These are phyloP conservation scores for Fagopyrum tataricum DNA, from an alignment of 148 eudicot species.

Conservation along the genomic window DNA sequence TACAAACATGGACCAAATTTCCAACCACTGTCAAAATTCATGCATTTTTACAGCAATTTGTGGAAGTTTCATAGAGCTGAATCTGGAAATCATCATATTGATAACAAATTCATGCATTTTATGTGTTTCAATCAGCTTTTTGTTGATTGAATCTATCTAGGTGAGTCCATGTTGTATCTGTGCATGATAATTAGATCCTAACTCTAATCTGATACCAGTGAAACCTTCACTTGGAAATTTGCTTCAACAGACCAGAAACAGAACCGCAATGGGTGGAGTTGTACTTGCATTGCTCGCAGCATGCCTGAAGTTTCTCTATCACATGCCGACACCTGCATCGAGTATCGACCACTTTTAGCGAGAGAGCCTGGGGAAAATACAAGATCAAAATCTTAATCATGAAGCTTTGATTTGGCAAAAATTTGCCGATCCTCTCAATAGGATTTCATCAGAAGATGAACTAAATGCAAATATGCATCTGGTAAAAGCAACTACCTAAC, in stretches of 20 bases:
- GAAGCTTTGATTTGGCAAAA: background rate
- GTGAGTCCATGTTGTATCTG: background rate
- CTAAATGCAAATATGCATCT: background rate
- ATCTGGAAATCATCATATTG: background rate
- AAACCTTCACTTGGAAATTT: slow-evolving; percentile 11
- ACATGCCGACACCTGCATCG: slow-evolving; percentile 30
- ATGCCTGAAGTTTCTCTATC: slow-evolving; percentile 35
- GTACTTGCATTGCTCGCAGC: slow-evolving; percentile 64
- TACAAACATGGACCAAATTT: background rate
- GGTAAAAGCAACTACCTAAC: background rate
- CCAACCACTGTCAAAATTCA: background rate
- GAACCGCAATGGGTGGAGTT: slow-evolving; percentile 86
- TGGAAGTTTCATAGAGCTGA: background rate
- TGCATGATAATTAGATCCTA: background rate
- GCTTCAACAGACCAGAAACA: slow-evolving; percentile 67
- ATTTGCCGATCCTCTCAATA: too few species aligned
- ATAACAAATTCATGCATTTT: background rate
- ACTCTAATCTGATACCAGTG: background rate
- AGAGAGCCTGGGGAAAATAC: background rate
- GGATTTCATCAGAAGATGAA: background rate
- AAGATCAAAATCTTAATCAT: background rate
- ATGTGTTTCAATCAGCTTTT: background rate
- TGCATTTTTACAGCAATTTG: background rate
- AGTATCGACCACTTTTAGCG: background rate
- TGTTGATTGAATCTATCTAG: background rate